Evolutionary conservation across 108 stramenopile species (phyloP).

Genomic region (Cyclotella kingstonii): DNA sequence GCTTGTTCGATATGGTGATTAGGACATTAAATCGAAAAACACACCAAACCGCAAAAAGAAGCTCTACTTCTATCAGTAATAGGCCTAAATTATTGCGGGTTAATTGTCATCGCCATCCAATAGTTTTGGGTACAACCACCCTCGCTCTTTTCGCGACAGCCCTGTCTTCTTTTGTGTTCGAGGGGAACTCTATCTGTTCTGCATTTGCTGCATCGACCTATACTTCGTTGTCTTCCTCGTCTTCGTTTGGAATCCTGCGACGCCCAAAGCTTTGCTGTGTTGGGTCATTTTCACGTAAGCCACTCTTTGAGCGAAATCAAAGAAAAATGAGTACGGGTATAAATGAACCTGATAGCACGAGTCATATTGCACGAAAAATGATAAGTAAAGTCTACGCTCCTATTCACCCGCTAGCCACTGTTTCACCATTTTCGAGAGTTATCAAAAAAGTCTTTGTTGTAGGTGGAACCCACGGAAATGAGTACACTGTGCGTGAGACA

Average conservation of each 20-base stretch:
- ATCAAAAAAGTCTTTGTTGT: conserved; percentile 60
- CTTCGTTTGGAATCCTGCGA: background rate
- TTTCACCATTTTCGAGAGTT: conserved; percentile 12
- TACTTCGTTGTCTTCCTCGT: background rate
- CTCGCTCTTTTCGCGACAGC: conserved; percentile 11
- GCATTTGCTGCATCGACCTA: conserved; percentile 27
- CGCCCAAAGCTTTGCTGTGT: background rate
- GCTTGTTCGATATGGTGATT: too few relatives aligned
- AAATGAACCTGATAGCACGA: background rate
- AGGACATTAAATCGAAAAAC: too few relatives aligned
- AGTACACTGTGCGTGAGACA: conserved; percentile 62
- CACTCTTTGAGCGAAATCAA: background rate
- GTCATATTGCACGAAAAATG: background rate
- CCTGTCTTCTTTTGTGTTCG: conserved; percentile 2
- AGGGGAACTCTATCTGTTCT: conserved; percentile 4
- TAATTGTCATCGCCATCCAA: conserved; percentile 7
- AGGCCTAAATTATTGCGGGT: too few relatives aligned
- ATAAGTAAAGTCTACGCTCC: conserved; percentile 2
- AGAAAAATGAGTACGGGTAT: background rate
- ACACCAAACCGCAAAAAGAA: too few relatives aligned
- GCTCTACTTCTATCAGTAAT: too few relatives aligned
- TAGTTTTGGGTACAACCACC: conserved; percentile 14
- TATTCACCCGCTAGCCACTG: conserved; percentile 10
- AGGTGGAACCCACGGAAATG: conserved; percentile 91
- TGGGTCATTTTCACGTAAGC: background rate